Evolutionary conservation across 345 rosid species (phyloP).

Genomic region (Eucalyptus regnans): DNA sequence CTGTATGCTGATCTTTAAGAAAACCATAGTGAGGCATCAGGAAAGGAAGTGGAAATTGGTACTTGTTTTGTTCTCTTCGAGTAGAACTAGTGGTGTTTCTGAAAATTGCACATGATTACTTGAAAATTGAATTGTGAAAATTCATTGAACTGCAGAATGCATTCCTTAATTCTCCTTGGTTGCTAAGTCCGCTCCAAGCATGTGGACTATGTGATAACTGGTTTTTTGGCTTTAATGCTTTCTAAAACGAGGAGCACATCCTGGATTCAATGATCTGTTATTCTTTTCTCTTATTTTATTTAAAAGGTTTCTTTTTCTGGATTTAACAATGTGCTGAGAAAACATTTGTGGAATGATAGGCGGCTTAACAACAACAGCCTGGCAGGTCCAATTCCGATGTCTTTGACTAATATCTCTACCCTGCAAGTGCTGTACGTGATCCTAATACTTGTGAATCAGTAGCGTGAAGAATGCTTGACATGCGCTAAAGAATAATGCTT

Average conservation of each 20-base stretch:
- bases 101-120: background rate
- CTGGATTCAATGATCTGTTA: background rate
- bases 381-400: slow-evolving; percentile 75
- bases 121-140: background rate
- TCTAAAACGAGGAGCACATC: background rate
- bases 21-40: background rate
- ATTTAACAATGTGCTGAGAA: background rate
- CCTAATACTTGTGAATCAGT: background rate
- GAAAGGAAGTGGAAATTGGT: background rate
- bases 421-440: slow-evolving; percentile 90
- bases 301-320: background rate
- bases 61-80: background rate
- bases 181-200: background rate
- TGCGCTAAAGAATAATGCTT: background rate
- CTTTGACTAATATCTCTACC: slow-evolving; percentile 75
- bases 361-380: slow-evolving; percentile 96
- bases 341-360: slow-evolving; percentile 48
- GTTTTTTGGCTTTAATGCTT: background rate
- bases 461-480: background rate
- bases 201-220: background rate
- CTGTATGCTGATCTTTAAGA: background rate
- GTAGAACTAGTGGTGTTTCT: background rate
- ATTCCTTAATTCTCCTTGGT: background rate
- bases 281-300: background rate
- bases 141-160: background rate